Evolutionary conservation across 805 yeast species (phyloP), one percentile per base, ranked within the genome.

Genomic region (Brettanomyces anomalus): DNA sequence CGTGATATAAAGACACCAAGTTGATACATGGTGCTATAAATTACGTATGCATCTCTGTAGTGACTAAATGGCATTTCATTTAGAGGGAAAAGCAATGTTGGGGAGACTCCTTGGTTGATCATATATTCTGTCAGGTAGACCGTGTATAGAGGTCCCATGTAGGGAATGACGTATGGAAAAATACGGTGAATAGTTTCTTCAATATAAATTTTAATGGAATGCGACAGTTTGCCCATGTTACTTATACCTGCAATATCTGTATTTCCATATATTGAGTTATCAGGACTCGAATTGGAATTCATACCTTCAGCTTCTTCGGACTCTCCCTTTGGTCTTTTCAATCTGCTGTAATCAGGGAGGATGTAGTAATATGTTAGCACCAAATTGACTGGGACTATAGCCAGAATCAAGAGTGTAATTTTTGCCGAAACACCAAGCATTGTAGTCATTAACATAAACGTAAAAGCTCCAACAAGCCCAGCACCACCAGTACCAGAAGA

Each of bases 401-500:
- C 68, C 56, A 85, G 88, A 19, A 76, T 18, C 13, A 82, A 56
- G 33, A 90, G 66, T 0, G 85, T 67, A 1, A 67, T 44, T 46
- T 67, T 67, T 0, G 85, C 79, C 5, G 74, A 61, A 2, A 86
- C 45, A 1, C 76, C 69, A 18, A 85, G 39, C 55, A 87, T 64
- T 1, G 90, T 81, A 0, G 97, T 90, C 52, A 85, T 47, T 1
- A 82, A 50, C 71, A 90, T 54, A 55, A 76, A 89, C 13, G 74
- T 55, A 42, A 83, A 85, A 43, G 89, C 77, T 0, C 97, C 98
- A 16, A 76, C 72, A 4, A 90, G 60, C 0, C 98, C 98, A 1
- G 98, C 97, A 16, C 87, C 95, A 3, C 98, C 97, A 0, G 97
- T 90, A 1, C 98, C 98, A 6, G 88, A 76, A 17, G 95, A 84